Evolutionary conservation across 1,139 yeast genomes (phyloP).

Genomic region (Pichiaceae sp.): DNA sequence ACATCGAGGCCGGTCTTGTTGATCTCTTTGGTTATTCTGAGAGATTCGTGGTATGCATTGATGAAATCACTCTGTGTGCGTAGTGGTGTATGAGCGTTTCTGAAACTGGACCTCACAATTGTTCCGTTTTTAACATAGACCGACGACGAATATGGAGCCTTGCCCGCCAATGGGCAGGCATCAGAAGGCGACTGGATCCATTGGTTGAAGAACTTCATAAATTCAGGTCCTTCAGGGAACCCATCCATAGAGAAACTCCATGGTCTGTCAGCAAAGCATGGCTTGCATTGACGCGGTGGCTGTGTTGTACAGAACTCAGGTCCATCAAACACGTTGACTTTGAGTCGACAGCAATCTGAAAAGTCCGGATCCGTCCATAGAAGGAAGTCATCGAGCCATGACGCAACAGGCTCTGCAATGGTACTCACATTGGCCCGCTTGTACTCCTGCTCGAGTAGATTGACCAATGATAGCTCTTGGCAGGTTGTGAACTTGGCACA

Average conservation of each 20-base stretch:
- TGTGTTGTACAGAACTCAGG: slow-evolving; percentile 59
- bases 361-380: slow-evolving; percentile 81
- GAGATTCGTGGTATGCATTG: slow-evolving; percentile 64
- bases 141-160: slow-evolving; percentile 76
- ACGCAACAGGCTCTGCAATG: slow-evolving; percentile 73
- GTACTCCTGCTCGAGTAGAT: slow-evolving; percentile 81
- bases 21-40: slow-evolving; percentile 60
- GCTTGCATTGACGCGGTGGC: slow-evolving; percentile 64
- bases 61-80: slow-evolving; percentile 82
- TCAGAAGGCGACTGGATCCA: slow-evolving; percentile 84
- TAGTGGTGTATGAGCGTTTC: slow-evolving; percentile 77
- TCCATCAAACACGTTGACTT: slow-evolving; percentile 29
- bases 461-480: slow-evolving; percentile 67
- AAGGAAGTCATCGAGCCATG: slow-evolving; percentile 89
- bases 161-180: slow-evolving; percentile 93
- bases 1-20: slow-evolving; percentile 43
- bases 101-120: slow-evolving; percentile 56
- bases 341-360: slow-evolving; percentile 76
- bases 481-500: slow-evolving; percentile 90
- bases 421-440: slow-evolving; percentile 57
- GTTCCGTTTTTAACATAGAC: slow-evolving; percentile 30
- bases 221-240: slow-evolving; percentile 63
- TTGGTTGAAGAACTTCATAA: slow-evolving; percentile 61
- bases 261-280: slow-evolving; percentile 52
- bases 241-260: slow-evolving; percentile 78